These are phyloP conservation scores for Solanum paucissectum DNA, from an alignment of 257 asterid genomes.

Conservation along the genomic window DNA sequence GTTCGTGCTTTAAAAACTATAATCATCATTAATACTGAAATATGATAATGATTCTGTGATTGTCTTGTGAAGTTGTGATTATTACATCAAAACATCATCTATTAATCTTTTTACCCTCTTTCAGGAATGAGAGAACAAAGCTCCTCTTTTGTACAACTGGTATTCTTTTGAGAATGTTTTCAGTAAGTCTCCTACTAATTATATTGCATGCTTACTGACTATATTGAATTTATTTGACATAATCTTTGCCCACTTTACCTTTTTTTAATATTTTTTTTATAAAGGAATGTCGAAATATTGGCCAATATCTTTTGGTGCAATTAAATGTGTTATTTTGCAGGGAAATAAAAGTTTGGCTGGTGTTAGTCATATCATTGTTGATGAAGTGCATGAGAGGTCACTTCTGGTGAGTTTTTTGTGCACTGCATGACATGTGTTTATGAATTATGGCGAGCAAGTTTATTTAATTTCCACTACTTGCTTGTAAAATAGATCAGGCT, in stretches of 20 bases:
- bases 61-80: not conserved
- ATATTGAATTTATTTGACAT: not conserved
- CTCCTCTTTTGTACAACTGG: conserved; percentile 98
- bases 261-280: not conserved
- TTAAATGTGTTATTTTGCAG: conserved; percentile 37
- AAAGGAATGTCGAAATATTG: not conserved
- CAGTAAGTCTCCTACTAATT: conserved; percentile 34
- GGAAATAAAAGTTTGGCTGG: conserved; percentile 73
- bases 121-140: conserved; percentile 81
- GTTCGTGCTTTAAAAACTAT: not conserved
- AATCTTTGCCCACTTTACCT: not conserved
- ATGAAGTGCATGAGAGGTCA: conserved; percentile 98
- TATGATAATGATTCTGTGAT: not conserved
- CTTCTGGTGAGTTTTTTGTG: conserved; percentile 67
- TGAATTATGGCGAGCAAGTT: not conserved
- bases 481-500: not conserved
- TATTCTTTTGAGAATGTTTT: conserved; percentile 90
- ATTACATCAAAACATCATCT: not conserved
- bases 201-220: not conserved
- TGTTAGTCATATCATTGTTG: conserved; percentile 87
- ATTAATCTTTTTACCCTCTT: conserved; percentile 7
- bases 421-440: not conserved
- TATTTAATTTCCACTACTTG: not conserved
- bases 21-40: not conserved
- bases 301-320: conserved; percentile 1